phyloP scores from a whole-genome alignment of 768 basidiomycete genomes.

The Boletus reticuloceps region DNA sequence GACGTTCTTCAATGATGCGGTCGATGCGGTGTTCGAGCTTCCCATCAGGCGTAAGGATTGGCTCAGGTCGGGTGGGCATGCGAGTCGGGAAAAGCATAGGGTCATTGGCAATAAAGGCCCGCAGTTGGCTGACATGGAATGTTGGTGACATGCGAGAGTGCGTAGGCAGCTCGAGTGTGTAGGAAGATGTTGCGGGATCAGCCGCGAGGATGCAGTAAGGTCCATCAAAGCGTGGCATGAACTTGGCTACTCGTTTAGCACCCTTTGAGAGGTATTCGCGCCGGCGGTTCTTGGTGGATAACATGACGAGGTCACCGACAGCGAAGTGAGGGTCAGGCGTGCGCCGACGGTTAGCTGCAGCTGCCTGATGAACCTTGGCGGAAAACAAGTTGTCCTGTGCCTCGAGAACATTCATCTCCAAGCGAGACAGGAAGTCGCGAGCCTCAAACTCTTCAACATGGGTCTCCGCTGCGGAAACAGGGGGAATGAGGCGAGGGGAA shows the following conservation, averaged over 20 bases:
- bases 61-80: background rate
- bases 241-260: background rate
- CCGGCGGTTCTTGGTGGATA: background rate
- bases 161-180: background rate
- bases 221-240: background rate
- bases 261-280: background rate
- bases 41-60: background rate
- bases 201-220: background rate
- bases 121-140: background rate
- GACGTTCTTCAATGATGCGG: background rate
- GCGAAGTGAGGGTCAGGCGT: background rate
- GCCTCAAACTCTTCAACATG: background rate
- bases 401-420: background rate
- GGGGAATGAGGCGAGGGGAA: too few species aligned
- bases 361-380: background rate
- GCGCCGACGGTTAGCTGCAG: background rate
- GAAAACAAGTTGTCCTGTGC: background rate
- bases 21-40: background rate
- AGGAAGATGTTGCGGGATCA: background rate
- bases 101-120: background rate
- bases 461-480: too few species aligned
- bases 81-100: background rate
- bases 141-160: background rate
- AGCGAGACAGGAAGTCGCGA: background rate
- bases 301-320: background rate